Conservation (phyloP, 1,284 basidiomycete species). For the Moesziomyces sp. region DNA sequence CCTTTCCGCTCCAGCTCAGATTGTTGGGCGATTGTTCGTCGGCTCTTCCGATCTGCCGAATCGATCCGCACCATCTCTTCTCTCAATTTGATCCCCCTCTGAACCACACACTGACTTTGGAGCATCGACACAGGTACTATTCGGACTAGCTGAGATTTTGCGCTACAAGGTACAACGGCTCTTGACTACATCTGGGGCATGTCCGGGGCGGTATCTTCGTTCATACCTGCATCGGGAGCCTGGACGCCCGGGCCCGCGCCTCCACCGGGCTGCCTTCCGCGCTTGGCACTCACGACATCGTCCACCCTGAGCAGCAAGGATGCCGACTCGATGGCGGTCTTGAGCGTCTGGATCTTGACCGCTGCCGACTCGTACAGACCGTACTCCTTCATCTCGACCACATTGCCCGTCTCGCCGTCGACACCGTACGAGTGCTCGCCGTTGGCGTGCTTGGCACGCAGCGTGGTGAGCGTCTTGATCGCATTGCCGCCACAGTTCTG, state of each 20-base stretch:
- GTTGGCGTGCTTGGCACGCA: slow-evolving; percentile 88
- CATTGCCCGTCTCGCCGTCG: slow-evolving; percentile 92
- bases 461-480: slow-evolving; percentile 89
- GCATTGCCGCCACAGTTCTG: slow-evolving; percentile 97
- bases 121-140: no score
- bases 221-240: slow-evolving; percentile 40
- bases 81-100: no score
- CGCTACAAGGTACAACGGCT: no score
- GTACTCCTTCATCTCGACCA: slow-evolving; percentile 93
- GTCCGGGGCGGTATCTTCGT: slow-evolving; percentile 39
- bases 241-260: slow-evolving; percentile 40
- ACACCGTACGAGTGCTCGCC: slow-evolving; percentile 92
- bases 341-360: slow-evolving; percentile 96
- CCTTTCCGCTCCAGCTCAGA: no score
- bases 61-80: no score
- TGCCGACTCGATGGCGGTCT: slow-evolving; percentile 96
- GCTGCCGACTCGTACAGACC: slow-evolving; percentile 94
- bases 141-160: no score
- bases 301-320: slow-evolving; percentile 92
- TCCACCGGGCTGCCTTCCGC: slow-evolving; percentile 38
- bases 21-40: no score
- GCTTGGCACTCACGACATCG: slow-evolving; percentile 86
- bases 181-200: slow-evolving; percentile 44
- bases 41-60: no score
- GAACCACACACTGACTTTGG: no score